Base-by-base conservation (phyloP, 495 filamentous ascomycete genomes). In the Penicillium cosmopolitanum region DNA sequence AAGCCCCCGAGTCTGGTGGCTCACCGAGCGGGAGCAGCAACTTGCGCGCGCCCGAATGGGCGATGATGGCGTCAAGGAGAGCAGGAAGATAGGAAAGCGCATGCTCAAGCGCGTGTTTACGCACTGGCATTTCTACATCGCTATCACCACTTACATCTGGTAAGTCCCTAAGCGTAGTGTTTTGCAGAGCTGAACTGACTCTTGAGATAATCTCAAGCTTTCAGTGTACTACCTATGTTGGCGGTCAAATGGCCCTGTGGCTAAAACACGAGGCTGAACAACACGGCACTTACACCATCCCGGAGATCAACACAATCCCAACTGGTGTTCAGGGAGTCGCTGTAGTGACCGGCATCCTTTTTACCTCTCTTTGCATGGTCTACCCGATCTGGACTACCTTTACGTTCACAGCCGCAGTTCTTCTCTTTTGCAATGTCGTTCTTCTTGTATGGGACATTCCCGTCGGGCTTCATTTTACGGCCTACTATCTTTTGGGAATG, bases 1-100 rank as follows among this genome's bases (percentile, higher is more conserved):
- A 50, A 58, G 65, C 4, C 38, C 55, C 19, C 66, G 63, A 43
- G 64, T 63, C 3, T 72, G 69, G 69, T 72, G 66, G 66, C 66
- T 53, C 10, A 66, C 64, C 5, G 55, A 72, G 42, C 50, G 63
- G 35, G 68, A 71, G 18, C 68, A 69, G 33, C 0, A 57, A 0
- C 52, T 71, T 35, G 68, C 68, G 10, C 40, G 66, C 10, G 53
- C 60, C 35, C 56, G 66, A 23, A 72, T 72, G 69, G 36, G 36
- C 36, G 36, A 38, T 31, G 61, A 64, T 12, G 61, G 61, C 15
- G 61, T 64, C 56, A 28, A 51, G 28, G 56, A 59, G 33, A 64
- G 61, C 46, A 52, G 35, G 38, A 56, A 60, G 53, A 64, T 64
- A 40, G 61, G 61, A 23, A 64, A 60, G 19, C 40, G 61, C 19